A percentile compares a stretch with the other conserved stretches of the same genome.
phyloP scores from a whole-genome alignment of 441 rosid genomes.

The Aleurites moluccanus region DNA sequence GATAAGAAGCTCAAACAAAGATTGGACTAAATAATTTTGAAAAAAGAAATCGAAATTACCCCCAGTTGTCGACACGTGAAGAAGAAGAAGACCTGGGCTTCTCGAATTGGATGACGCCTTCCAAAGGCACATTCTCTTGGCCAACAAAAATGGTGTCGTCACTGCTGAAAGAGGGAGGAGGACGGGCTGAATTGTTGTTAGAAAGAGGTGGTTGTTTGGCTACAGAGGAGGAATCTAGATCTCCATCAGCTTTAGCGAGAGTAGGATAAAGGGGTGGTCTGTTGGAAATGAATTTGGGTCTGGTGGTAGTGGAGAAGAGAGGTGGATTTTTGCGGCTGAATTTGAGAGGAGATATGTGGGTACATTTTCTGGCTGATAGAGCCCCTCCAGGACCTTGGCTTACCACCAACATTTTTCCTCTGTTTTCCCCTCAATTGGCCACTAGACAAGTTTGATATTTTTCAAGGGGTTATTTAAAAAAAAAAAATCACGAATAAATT shows the following conservation, averaged over 20 bases:
- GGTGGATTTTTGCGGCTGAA: slow-evolving; percentile 25
- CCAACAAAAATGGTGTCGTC: slow-evolving; percentile 54
- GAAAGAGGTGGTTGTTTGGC: slow-evolving; percentile 26
- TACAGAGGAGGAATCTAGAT: slow-evolving; percentile 44
- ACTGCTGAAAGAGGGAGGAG: slow-evolving; percentile 23
- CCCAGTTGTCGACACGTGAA: slow-evolving; percentile 64
- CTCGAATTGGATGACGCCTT: slow-evolving; percentile 92
- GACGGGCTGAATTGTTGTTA: slow-evolving; percentile 20
- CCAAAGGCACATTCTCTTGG: slow-evolving; percentile 68
- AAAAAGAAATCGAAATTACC: slow-evolving; percentile 35
- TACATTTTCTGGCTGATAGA: slow-evolving; percentile 35
- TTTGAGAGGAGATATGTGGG: slow-evolving; percentile 30
- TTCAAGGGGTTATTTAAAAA: too few species aligned
- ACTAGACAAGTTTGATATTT: too few species aligned
- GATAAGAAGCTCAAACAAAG: not conserved
- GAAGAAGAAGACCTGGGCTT: slow-evolving; percentile 55
- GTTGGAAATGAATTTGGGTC: slow-evolving; percentile 15
- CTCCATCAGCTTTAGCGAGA: slow-evolving; percentile 63
- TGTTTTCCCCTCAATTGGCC: too few species aligned
- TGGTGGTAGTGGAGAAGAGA: slow-evolving; percentile 15
- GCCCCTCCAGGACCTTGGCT: slow-evolving; percentile 49
- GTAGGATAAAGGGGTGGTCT: slow-evolving; percentile 32
- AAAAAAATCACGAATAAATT: too few species aligned
- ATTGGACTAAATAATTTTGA: not conserved
- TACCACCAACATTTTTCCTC: slow-evolving; percentile 40